Evolutionary conservation across 1,139 yeast genomes (phyloP).

Genomic region (Yarrowia galli): DNA sequence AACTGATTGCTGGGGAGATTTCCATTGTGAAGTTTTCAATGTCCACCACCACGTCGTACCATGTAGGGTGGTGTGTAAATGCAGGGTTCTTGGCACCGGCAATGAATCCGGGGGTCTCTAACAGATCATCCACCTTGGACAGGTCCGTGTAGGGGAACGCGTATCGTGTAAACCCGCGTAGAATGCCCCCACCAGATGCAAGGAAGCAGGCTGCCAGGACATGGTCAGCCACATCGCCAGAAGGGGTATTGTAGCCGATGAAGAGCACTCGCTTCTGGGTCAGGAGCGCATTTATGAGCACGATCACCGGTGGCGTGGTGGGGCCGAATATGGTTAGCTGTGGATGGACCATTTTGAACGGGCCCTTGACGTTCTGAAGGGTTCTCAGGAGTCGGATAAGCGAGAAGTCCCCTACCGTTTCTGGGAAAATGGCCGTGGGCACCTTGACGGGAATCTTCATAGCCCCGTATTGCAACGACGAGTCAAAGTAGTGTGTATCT

Average conservation of each 20-base stretch:
- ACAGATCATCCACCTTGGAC: conserved; percentile 64
- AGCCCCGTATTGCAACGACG: conserved; percentile 47
- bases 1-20: conserved; percentile 48
- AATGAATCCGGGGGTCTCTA: conserved; percentile 61
- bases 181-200: conserved; percentile 65
- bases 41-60: conserved; percentile 69
- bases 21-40: conserved; percentile 59
- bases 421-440: conserved; percentile 50
- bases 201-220: conserved; percentile 62
- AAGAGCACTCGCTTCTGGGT: conserved; percentile 65
- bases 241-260: conserved; percentile 62
- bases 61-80: conserved; percentile 62
- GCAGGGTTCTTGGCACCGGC: conserved; percentile 76
- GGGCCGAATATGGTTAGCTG: conserved; percentile 60
- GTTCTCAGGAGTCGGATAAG: conserved; percentile 46
- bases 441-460: conserved; percentile 51
- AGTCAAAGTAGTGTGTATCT: conserved; percentile 51
- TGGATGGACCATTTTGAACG: conserved; percentile 48
- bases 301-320: conserved; percentile 65
- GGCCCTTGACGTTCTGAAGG: conserved; percentile 43
- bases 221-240: conserved; percentile 63
- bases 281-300: conserved; percentile 63
- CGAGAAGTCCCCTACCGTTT: conserved; percentile 50
- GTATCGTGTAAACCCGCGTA: conserved; percentile 58
- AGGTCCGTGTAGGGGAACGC: conserved; percentile 70